These are phyloP conservation scores for Russula ochroleuca DNA, from an alignment of 768 basidiomycete species.

Conservation along the genomic window DNA sequence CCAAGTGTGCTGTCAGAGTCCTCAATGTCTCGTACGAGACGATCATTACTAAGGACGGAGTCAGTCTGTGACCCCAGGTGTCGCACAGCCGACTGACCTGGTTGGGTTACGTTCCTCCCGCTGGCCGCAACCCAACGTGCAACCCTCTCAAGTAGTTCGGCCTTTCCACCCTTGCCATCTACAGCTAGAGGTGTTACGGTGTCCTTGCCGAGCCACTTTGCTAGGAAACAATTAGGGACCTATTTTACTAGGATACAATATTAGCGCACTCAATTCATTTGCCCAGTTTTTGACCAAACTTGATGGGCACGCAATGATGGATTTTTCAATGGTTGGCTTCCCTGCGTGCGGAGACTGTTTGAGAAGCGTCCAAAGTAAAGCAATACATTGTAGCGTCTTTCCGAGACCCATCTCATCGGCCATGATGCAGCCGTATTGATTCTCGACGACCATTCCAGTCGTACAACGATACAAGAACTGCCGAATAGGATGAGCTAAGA, in stretches of 20 bases:
- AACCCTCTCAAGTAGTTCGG: constrained; percentile 72
- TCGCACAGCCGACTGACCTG: constrained; percentile 49
- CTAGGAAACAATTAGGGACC: constrained; percentile 40
- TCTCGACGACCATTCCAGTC: constrained; percentile 87
- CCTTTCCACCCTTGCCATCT: constrained; percentile 89
- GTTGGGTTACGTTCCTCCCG: constrained; percentile 87
- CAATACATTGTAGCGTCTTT: constrained; percentile 94
- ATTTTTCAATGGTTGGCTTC: constrained; percentile 90
- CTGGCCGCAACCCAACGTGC: constrained; percentile 84
- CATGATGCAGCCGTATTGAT: constrained; percentile 96
- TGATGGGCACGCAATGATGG: constrained; percentile 94
- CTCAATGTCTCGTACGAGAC: constrained; percentile 97
- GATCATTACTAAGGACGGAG: constrained; percentile 73
- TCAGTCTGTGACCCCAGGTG: not conserved
- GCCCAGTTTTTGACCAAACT: constrained; percentile 99
- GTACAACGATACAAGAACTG: constrained; percentile 97
- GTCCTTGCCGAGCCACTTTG: constrained; percentile 92
- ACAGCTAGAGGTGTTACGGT: constrained; percentile 79
- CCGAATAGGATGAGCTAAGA: constrained; percentile 2
- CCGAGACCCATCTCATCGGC: constrained; percentile 99
- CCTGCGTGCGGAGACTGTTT: constrained; percentile 90
- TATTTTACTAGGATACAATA: constrained; percentile 1
- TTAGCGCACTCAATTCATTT: constrained; percentile 76
- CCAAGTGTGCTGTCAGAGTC: constrained; percentile 69
- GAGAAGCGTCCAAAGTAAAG: constrained; percentile 90